These are phyloP conservation scores for Hydnum rufescens DNA, from an alignment of 768 basidiomycete species.

Conservation along the genomic window DNA sequence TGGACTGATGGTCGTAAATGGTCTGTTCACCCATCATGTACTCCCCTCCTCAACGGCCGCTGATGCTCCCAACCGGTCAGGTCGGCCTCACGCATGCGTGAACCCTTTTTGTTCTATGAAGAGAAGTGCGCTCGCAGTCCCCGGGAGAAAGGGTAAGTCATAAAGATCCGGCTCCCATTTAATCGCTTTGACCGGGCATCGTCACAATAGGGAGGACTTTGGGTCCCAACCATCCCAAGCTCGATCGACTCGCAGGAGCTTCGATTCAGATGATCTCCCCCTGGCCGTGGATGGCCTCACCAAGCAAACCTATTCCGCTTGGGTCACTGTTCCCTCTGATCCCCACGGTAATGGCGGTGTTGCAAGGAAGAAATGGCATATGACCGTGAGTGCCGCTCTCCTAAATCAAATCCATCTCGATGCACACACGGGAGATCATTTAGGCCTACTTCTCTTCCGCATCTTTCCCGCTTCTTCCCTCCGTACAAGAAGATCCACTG, in stretches of 20 bases:
- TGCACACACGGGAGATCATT: slow-evolving; percentile 46
- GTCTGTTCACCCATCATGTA: slow-evolving; percentile 19
- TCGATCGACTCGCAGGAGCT: not conserved
- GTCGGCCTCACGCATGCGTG: slow-evolving; percentile 62
- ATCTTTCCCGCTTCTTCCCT: slow-evolving; percentile 22
- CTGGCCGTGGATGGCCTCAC: slow-evolving; percentile 36
- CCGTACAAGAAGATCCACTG: slow-evolving; percentile 56
- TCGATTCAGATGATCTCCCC: too few relatives aligned
- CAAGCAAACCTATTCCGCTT: slow-evolving; percentile 70
- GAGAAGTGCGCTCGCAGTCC: not conserved
- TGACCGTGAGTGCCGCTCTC: slow-evolving; percentile 35
- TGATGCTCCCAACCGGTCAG: slow-evolving; percentile 23
- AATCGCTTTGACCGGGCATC: not conserved
- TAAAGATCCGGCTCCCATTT: not conserved
- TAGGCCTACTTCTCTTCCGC: slow-evolving; percentile 22
- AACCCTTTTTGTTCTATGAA: slow-evolving; percentile 57
- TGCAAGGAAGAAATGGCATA: slow-evolving; percentile 52
- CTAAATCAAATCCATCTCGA: slow-evolving; percentile 22
- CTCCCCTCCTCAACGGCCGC: not conserved
- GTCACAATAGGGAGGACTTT: not conserved
- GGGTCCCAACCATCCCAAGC: not conserved
- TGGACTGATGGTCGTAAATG: slow-evolving; percentile 75
- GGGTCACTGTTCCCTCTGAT: slow-evolving; percentile 33
- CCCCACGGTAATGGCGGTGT: slow-evolving; percentile 18
- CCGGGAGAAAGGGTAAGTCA: slow-evolving; percentile 6